These are phyloP conservation scores for Kodamaea lidongshanica DNA, from an alignment of 805 yeast species.

Conservation along the genomic window DNA sequence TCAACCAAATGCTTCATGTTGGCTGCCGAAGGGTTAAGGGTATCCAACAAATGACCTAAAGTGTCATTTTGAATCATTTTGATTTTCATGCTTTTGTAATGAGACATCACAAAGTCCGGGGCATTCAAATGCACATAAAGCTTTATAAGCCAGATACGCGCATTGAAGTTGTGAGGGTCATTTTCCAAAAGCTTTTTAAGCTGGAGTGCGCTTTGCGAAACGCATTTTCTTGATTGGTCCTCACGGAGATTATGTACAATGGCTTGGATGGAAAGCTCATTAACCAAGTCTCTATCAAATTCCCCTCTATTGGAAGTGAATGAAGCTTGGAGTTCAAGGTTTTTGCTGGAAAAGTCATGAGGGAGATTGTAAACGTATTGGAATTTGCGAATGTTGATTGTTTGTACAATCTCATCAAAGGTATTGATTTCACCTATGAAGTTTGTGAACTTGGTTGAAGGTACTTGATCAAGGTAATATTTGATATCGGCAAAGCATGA, in stretches of 20 bases:
- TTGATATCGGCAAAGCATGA: conserved; percentile 62
- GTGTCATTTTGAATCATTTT: conserved; percentile 76
- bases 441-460: conserved; percentile 1
- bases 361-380: conserved; percentile 4
- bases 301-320: conserved; percentile 33
- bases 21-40: conserved; percentile 31
- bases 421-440: not conserved
- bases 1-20: conserved; percentile 17
- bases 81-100: conserved; percentile 52
- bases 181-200: conserved; percentile 49
- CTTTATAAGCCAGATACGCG: conserved; percentile 64
- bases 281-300: conserved; percentile 65
- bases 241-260: conserved; percentile 21
- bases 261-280: conserved; percentile 57
- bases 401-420: not conserved
- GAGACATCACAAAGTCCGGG: conserved; percentile 40
- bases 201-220: conserved; percentile 40
- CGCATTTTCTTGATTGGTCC: conserved; percentile 18
- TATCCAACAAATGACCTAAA: conserved; percentile 41
- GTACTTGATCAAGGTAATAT: conserved; percentile 13
- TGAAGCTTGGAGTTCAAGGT: not conserved
- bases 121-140: conserved; percentile 57
- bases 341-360: conserved; percentile 12
- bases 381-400: not conserved
- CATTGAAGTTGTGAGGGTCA: conserved; percentile 70